Evolutionary conservation across 2,329 filamentous ascomycete genomes (phyloP).

Genomic region (Capronia coronata): DNA sequence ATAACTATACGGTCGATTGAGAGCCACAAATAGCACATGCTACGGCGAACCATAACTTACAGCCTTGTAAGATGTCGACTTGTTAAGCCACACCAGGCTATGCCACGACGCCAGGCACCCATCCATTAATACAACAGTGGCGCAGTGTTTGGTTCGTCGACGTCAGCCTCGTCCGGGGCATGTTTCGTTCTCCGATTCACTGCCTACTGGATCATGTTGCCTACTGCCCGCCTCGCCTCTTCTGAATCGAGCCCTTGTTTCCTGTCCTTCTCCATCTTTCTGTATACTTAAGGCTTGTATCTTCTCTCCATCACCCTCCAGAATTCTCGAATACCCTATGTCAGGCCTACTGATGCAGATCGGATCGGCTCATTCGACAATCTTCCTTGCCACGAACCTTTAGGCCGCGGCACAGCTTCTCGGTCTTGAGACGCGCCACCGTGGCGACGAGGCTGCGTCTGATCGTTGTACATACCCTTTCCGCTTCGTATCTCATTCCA

Average conservation of each 20-base stretch:
- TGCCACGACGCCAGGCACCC: background rate
- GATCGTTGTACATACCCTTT: background rate
- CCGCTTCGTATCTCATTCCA: background rate
- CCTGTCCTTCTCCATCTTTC: constrained; percentile 4
- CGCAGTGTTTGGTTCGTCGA: constrained; percentile 1
- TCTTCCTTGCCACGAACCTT: constrained; percentile 10
- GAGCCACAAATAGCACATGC: background rate
- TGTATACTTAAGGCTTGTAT: background rate
- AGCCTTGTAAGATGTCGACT: too few species aligned
- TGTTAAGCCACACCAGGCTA: background rate
- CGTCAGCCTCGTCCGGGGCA: constrained; percentile 12
- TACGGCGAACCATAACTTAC: background rate
- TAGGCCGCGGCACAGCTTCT: background rate
- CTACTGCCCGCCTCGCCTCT: background rate
- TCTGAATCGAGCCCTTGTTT: too few species aligned
- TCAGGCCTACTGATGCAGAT: background rate
- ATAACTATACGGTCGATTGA: background rate
- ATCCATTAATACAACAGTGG: background rate
- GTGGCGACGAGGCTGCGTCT: background rate
- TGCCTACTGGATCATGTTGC: background rate
- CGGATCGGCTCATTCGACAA: constrained; percentile 1
- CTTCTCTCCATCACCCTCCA: constrained; percentile 1
- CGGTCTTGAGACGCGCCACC: background rate
- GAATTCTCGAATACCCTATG: background rate
- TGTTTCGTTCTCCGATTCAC: background rate